Percentiles rank a stretch among this genome's conserved stretches.
These are phyloP conservation scores for Termitomyces sp. DNA, from an alignment of 768 basidiomycete genomes.

Conservation along the genomic window DNA sequence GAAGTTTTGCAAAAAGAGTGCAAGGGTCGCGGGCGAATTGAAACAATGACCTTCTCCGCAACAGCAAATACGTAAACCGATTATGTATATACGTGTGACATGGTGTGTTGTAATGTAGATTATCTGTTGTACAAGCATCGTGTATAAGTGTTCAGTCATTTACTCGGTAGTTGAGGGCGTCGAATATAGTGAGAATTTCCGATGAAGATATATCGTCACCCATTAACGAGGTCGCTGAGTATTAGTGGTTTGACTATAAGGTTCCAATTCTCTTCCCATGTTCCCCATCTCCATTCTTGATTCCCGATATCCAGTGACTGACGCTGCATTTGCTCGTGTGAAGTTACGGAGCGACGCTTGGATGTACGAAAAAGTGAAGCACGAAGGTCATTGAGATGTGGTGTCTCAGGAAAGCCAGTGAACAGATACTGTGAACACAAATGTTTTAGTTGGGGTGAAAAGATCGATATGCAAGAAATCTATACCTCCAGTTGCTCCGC, in stretches of 20 bases:
- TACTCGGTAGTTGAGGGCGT: neutral
- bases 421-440: slow-evolving; percentile 42
- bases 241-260: slow-evolving; percentile 57
- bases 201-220: neutral
- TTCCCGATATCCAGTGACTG: slow-evolving; percentile 15
- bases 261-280: slow-evolving; percentile 88
- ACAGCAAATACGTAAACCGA: slow-evolving; percentile 32
- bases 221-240: slow-evolving; percentile 16
- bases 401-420: slow-evolving; percentile 52
- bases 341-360: slow-evolving; percentile 18
- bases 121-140: slow-evolving; percentile 6
- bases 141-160: neutral
- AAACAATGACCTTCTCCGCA: slow-evolving; percentile 73
- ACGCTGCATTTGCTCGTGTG: slow-evolving; percentile 13
- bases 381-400: slow-evolving; percentile 45
- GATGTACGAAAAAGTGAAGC: slow-evolving; percentile 36
- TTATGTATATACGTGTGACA: neutral
- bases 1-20: slow-evolving; percentile 89
- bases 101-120: neutral
- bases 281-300: slow-evolving; percentile 52
- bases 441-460: neutral
- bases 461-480: slow-evolving; percentile 6
- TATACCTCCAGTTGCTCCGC: slow-evolving; percentile 67
- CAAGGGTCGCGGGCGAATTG: slow-evolving; percentile 82
- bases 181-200: neutral